Evolutionary conservation across 2,329 filamentous ascomycete genomes (phyloP), one percentile per base, ranked within the genome.

Genomic region (Aspergillus carbonarius): DNA sequence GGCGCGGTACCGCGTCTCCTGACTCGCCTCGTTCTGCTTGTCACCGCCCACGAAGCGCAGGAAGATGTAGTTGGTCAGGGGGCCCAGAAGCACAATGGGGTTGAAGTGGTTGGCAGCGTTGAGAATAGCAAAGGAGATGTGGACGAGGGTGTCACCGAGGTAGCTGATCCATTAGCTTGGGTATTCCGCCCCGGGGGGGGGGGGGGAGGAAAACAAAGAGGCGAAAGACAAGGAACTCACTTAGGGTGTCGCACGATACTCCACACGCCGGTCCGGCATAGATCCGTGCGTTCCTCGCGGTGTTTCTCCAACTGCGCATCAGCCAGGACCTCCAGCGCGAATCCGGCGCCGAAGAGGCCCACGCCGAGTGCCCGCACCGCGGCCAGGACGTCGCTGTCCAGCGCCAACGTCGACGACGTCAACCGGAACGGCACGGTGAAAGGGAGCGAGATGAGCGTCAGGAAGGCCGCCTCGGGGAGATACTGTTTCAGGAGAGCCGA

Each of bases 181-280:
- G n/a, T n/a, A n/a, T n/a, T n/a, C n/a, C n/a, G n/a, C n/a, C n/a
- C n/a, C n/a, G n/a, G n/a, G n/a, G n/a, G n/a, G n/a, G n/a, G n/a
- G n/a, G n/a, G n/a, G n/a, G n/a, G n/a, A n/a, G n/a, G n/a, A n/a
- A n/a, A n/a, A n/a, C n/a, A n/a, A n/a, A n/a, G n/a, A n/a, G n/a
- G n/a, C n/a, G n/a, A n/a, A n/a, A n/a, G n/a, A n/a, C n/a, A n/a
- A n/a, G n/a, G n/a, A 17, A 74, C 81, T 70, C 75, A 86, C 83
- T 87, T 87, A 0, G 85, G 85, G 72, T 87, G 84, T 50, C 85
- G 74, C 25, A 86, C 83, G 32, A 87, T 78, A 63, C 82, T 84
- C 83, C 83, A 87, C 30, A 87, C 85, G 12, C 84, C 84, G n/a
- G 83, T 78, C 13, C 80, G 78, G 60, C 82, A 77, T 30, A 86